Percentiles rank a stretch among this genome's conserved stretches.
Conservation (phyloP, 371 early-diverging fungal genomes). For the Saksenaea oblongispora region DNA sequence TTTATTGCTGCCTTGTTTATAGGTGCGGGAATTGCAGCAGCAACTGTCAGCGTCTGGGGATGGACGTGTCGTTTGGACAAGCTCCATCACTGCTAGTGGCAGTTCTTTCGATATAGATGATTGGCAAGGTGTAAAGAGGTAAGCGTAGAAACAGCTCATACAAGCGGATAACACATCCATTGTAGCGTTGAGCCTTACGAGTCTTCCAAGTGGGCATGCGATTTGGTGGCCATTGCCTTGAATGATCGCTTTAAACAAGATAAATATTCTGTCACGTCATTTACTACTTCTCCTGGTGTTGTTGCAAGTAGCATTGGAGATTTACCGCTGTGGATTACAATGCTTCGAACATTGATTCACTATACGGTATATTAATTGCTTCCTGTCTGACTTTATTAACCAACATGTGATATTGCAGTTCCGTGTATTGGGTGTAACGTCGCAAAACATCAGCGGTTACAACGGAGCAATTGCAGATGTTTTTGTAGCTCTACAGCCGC, state of each 20-base stretch:
- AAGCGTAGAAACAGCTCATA: background rate
- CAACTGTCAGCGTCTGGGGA: conserved; percentile 47
- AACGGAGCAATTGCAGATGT: conserved; percentile 57
- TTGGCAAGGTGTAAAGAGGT: conserved; percentile 72
- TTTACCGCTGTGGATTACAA: conserved; percentile 46
- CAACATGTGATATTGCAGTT: conserved; percentile 25
- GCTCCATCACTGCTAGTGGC: conserved; percentile 67
- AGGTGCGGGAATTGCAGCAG: conserved; percentile 63
- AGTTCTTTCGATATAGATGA: conserved; percentile 58
- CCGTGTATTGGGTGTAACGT: conserved; percentile 48
- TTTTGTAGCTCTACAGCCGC: conserved; percentile 50
- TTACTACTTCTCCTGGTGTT: conserved; percentile 73
- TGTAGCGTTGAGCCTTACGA: conserved; percentile 67
- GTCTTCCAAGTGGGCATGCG: conserved; percentile 77
- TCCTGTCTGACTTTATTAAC: background rate
- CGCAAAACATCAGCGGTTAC: conserved; percentile 62
- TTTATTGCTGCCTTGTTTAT: background rate
- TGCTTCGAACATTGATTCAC: conserved; percentile 43
- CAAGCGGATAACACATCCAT: background rate
- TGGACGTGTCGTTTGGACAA: conserved; percentile 83
- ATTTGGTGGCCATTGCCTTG: conserved; percentile 58
- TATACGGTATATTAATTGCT: conserved; percentile 35
- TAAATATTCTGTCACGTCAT: conserved; percentile 34
- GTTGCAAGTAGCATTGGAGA: conserved; percentile 67
- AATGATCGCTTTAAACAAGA: conserved; percentile 47